Evolutionary conservation across 2,329 filamentous ascomycete species (phyloP).

Genomic region (Chaetomiaceae sp.): DNA sequence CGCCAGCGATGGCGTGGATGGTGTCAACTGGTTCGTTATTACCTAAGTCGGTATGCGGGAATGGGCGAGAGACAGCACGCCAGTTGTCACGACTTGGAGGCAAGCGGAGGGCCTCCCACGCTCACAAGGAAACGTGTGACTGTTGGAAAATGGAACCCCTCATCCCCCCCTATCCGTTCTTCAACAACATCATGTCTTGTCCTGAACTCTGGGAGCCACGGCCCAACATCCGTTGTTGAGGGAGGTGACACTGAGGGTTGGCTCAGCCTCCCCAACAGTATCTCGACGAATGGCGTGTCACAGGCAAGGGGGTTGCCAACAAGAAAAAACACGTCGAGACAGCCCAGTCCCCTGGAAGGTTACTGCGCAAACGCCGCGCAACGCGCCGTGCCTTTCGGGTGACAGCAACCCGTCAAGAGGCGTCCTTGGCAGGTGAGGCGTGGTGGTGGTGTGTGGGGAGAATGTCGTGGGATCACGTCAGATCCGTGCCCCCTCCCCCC

Average conservation of each 20-base stretch:
- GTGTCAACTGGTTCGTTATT: slow-evolving; percentile 14
- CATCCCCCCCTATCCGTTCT: neutral
- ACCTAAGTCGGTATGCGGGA: neutral
- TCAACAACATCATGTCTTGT: slow-evolving; percentile 5
- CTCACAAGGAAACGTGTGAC: neutral
- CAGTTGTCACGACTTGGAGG: slow-evolving; percentile 1
- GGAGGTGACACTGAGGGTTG: slow-evolving; percentile 17
- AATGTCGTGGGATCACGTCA: slow-evolving; percentile 20
- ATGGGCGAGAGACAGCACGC: neutral
- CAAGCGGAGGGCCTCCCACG: neutral
- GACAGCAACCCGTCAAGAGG: neutral
- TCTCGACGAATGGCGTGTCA: slow-evolving; percentile 13
- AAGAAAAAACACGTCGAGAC: neutral
- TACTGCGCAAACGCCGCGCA: slow-evolving; percentile 5
- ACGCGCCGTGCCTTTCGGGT: neutral
- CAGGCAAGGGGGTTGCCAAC: neutral
- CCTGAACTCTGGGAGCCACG: too few species aligned
- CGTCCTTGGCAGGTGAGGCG: neutral
- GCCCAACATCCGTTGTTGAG: slow-evolving; percentile 7
- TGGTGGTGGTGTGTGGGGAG: slow-evolving; percentile 6
- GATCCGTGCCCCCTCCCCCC: slow-evolving; percentile 2
- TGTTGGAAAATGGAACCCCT: neutral
- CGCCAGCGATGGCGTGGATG: slow-evolving; percentile 18
- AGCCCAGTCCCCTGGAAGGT: neutral
- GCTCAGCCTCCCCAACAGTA: slow-evolving; percentile 14